Percentiles rank a stretch among this genome's conserved stretches.
Conservation (phyloP, 371 early-diverging fungal genomes). For the Rhizopus sp. region DNA sequence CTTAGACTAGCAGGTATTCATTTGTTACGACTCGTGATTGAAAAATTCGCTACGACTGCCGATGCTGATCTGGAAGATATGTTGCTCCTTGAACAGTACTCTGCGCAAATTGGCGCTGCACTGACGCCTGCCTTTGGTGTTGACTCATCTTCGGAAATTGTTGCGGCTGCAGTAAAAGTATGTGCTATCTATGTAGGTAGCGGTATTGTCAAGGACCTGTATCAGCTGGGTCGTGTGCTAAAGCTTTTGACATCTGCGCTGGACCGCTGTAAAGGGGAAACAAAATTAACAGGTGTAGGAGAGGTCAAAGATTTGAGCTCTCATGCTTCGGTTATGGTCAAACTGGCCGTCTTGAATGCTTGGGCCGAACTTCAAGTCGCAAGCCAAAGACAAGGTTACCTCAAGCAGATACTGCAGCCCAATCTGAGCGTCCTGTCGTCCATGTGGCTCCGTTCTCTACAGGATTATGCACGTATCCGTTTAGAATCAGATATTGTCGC, state of each 20-base stretch:
- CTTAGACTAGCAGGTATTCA: conserved; percentile 78
- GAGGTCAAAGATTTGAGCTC: conserved; percentile 63
- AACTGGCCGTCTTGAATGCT: conserved; percentile 75
- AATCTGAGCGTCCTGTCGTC: conserved; percentile 59
- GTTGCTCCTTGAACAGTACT: conserved; percentile 84
- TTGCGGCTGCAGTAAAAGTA: conserved; percentile 79
- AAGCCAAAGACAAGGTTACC: conserved; percentile 56
- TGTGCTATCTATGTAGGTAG: conserved; percentile 85
- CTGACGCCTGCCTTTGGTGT: conserved; percentile 84
- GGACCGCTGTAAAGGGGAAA: conserved; percentile 70
- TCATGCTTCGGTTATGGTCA: conserved; percentile 80
- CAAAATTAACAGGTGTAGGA: conserved; percentile 56
- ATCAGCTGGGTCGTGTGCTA: conserved; percentile 73
- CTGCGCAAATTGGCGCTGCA: conserved; percentile 89
- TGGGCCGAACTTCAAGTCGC: conserved; percentile 84
- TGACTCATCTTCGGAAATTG: conserved; percentile 78
- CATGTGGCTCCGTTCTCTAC: conserved; percentile 59
- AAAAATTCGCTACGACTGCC: conserved; percentile 63
- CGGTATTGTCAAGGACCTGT: conserved; percentile 79
- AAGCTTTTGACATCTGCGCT: conserved; percentile 72
- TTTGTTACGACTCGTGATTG: conserved; percentile 72
- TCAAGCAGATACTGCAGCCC: conserved; percentile 67
- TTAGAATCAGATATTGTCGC: conserved; percentile 59
- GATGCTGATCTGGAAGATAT: conserved; percentile 87
- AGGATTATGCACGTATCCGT: conserved; percentile 61